Evolutionary conservation across 805 yeast species (phyloP), one percentile per base, ranked within the genome.

Genomic region (Nakazawaea anatomiae): DNA sequence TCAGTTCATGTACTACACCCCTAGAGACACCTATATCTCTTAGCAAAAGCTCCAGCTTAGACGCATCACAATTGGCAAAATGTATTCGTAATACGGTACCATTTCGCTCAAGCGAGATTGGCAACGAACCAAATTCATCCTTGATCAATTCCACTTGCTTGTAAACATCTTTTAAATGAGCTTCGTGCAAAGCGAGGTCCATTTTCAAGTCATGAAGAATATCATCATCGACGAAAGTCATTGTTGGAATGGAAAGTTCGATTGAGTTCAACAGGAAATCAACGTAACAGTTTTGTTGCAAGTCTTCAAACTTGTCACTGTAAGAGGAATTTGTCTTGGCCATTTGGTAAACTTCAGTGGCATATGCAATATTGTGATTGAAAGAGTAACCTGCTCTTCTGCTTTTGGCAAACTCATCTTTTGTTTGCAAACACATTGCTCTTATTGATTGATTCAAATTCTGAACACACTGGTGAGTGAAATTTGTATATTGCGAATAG

Each of bases 31-130:
- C 85, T 53, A 79, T 71, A 42, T 86, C 94, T 39, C 72, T 61
- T 53, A 86, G 65, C 53, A 87, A 65, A 25, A 55, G 54, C 57
- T 83, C 85, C 57, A 87, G 77, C 56, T 80, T 80, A 5, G 63
- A 69, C 6, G 74, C 66, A 53, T 85, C 89, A 53, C 85, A 75
- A 61, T 85, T 87, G 35, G 92, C 89, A 68, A 89, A 87, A 61
- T 79, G 84, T 11, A 84, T 79, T 56, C 84, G 69, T 47, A 82
- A 58, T 32, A 67, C 60, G 48, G 64, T 65, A 32, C 72, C 67
- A 10, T 67, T 62, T 39, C 66, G 59, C 44, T 71, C 72, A 5
- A 77, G 66, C 44, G 80, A 71, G 50, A 85, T 70, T 7, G 87
- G 89, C 55, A 82, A 76, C 54, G 82, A 81, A 2, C 94, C 94